Percentiles rank a stretch among this genome's conserved stretches.
These are phyloP conservation scores for Pseudogymnoascus pannorum DNA, from an alignment of 2,329 filamentous ascomycete species.

Conservation along the genomic window DNA sequence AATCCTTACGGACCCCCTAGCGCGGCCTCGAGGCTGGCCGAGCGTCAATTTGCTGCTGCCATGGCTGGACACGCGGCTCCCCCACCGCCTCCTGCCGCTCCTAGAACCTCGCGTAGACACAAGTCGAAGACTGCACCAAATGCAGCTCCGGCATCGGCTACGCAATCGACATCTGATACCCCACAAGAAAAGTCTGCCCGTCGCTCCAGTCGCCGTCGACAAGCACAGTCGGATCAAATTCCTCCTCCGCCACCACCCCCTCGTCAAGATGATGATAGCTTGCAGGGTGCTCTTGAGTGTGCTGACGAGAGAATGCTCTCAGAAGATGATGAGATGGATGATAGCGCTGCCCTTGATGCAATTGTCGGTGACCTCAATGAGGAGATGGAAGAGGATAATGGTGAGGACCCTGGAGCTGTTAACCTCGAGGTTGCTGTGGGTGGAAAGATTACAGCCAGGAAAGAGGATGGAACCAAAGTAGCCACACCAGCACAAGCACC, in stretches of 20 bases:
- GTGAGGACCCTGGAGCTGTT: conserved; percentile 77
- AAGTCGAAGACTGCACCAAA: conserved; percentile 41
- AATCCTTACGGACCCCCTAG: conserved; percentile 32
- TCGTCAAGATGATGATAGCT: conserved; percentile 51
- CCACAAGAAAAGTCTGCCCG: conserved; percentile 54
- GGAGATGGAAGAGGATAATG: conserved; percentile 64
- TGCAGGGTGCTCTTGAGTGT: conserved; percentile 74
- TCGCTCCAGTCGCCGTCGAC: conserved; percentile 56
- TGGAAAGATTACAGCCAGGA: conserved; percentile 82
- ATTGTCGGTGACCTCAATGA: conserved; percentile 89
- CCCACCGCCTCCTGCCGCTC: conserved; percentile 32
- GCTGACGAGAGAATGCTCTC: conserved; percentile 83
- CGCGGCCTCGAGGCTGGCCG: conserved; percentile 24
- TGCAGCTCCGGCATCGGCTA: conserved; percentile 38
- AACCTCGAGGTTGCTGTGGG: conserved; percentile 83
- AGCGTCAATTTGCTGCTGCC: conserved; percentile 22
- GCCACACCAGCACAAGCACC: conserved; percentile 66
- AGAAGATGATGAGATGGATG: conserved; percentile 62
- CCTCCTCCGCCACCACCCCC: conserved; percentile 44
- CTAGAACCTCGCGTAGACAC: conserved; percentile 24
- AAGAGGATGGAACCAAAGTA: conserved; percentile 84
- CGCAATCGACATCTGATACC: conserved; percentile 32
- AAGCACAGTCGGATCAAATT: conserved; percentile 39
- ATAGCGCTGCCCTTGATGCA: conserved; percentile 64
- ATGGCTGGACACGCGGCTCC: conserved; percentile 28